phyloP scores from a whole-genome alignment of 768 basidiomycete genomes.

The Botryobasidium botryosum region DNA sequence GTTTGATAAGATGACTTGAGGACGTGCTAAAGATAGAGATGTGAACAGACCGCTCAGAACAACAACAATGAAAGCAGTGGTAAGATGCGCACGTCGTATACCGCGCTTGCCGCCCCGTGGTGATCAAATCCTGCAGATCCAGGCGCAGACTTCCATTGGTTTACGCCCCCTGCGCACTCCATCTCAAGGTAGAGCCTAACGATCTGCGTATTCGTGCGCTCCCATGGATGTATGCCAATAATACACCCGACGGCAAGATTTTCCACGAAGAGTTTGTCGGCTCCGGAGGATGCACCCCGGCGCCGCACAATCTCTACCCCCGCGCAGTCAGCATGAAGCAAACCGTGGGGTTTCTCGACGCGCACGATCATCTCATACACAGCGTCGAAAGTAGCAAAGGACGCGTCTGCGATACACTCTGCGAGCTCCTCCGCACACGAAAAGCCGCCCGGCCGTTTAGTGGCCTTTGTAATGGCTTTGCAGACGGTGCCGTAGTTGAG shows the following conservation, averaged over 20 bases:
- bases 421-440: slow-evolving; percentile 31
- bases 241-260: slow-evolving; percentile 36
- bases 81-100: too few species aligned
- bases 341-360: slow-evolving; percentile 31
- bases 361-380: slow-evolving; percentile 27
- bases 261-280: slow-evolving; percentile 26
- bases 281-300: slow-evolving; percentile 10
- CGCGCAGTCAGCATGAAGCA: slow-evolving; percentile 33
- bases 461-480: slow-evolving; percentile 26
- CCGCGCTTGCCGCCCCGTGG: slow-evolving; percentile 27
- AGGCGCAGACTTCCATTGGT: too few species aligned
- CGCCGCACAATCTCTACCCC: slow-evolving; percentile 25
- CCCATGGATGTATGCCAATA: slow-evolving; percentile 51
- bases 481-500: slow-evolving; percentile 48
- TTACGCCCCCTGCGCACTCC: too few species aligned
- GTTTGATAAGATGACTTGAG: slow-evolving; percentile 37
- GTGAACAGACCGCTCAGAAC: too few species aligned
- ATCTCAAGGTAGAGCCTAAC: slow-evolving; percentile 33
- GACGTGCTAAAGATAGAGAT: slow-evolving; percentile 27
- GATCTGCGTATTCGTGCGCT: slow-evolving; percentile 45
- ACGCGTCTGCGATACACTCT: slow-evolving; percentile 23
- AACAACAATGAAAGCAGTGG: too few species aligned
- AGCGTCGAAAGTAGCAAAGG: slow-evolving; percentile 22
- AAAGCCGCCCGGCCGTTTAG: slow-evolving; percentile 27
- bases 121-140: slow-evolving; percentile 27